Evolutionary conservation across 176 grass and related monocot genomes (phyloP).

Genomic region (Phragmites australis): DNA sequence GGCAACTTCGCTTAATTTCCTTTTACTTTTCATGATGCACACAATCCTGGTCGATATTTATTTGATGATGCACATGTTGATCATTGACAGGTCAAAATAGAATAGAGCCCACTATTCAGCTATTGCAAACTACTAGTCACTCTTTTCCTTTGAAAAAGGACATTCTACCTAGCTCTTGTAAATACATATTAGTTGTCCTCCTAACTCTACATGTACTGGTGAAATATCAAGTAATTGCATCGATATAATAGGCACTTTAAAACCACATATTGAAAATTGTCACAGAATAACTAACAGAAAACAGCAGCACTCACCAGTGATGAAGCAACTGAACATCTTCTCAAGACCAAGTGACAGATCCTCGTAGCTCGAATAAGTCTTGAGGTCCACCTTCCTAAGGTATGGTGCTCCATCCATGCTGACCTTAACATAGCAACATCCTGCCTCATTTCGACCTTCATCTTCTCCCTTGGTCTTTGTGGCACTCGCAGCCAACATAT

Average conservation of each 20-base stretch:
- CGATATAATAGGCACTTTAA: not conserved
- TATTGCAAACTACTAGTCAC: not conserved
- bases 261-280: not conserved
- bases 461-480: slow-evolving; percentile 51
- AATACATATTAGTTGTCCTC: not conserved
- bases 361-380: slow-evolving; percentile 65
- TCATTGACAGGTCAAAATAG: not conserved
- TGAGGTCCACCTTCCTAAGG: slow-evolving; percentile 81
- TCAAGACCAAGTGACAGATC: slow-evolving; percentile 67
- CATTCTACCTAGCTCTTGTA: not conserved
- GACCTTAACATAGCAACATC: slow-evolving; percentile 68
- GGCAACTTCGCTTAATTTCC: not conserved
- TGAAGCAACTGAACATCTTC: slow-evolving; percentile 87
- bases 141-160: not conserved
- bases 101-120: not conserved
- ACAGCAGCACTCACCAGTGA: slow-evolving; percentile 47
- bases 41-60: not conserved
- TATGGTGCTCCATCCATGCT: slow-evolving; percentile 86
- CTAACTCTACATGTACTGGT: not conserved
- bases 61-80: not conserved
- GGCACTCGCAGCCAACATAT: slow-evolving; percentile 51
- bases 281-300: not conserved
- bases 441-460: slow-evolving; percentile 48
- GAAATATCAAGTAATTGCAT: not conserved
- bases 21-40: not conserved